phyloP scores from a whole-genome alignment of 441 rosid species.

The Adansonia rubrostipa region DNA sequence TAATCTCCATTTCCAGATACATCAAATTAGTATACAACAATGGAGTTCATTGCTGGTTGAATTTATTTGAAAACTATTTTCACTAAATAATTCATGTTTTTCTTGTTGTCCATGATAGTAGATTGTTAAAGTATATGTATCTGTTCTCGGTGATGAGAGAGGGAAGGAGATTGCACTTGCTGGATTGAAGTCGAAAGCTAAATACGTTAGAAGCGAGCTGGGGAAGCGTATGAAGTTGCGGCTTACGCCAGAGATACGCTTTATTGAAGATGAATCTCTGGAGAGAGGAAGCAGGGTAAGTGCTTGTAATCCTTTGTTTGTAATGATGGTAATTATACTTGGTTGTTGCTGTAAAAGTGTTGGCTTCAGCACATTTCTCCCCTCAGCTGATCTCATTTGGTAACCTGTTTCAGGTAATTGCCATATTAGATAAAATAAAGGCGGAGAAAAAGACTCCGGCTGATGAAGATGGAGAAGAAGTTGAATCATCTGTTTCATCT shows the following conservation, averaged over 20 bases:
- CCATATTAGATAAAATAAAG: constrained; percentile 78
- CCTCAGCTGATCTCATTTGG: constrained; percentile 21
- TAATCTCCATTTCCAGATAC: background rate
- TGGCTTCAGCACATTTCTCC: background rate
- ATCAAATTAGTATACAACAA: background rate
- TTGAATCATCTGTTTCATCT: constrained; percentile 40
- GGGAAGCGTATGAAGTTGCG: constrained; percentile 90
- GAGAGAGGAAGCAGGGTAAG: constrained; percentile 83
- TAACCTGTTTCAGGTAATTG: constrained; percentile 63
- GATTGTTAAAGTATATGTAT: constrained; percentile 92
- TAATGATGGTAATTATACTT: background rate
- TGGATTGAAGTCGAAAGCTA: constrained; percentile 78
- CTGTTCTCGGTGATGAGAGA: constrained; percentile 92
- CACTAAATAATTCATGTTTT: background rate
- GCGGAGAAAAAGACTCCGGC: constrained; percentile 51
- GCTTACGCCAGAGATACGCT: constrained; percentile 83
- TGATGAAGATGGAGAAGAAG: constrained; percentile 36
- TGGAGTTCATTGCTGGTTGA: background rate
- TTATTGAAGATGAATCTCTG: constrained; percentile 77
- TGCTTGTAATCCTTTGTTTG: constrained; percentile 13
- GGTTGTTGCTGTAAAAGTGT: constrained; percentile 2
- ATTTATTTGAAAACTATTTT: background rate
- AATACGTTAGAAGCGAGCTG: constrained; percentile 71
- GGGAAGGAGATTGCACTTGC: constrained; percentile 85
- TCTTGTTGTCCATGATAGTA: constrained; percentile 26